These are phyloP conservation scores for Andrographis paniculata DNA, from an alignment of 305 asterid genomes.

Conservation along the genomic window DNA sequence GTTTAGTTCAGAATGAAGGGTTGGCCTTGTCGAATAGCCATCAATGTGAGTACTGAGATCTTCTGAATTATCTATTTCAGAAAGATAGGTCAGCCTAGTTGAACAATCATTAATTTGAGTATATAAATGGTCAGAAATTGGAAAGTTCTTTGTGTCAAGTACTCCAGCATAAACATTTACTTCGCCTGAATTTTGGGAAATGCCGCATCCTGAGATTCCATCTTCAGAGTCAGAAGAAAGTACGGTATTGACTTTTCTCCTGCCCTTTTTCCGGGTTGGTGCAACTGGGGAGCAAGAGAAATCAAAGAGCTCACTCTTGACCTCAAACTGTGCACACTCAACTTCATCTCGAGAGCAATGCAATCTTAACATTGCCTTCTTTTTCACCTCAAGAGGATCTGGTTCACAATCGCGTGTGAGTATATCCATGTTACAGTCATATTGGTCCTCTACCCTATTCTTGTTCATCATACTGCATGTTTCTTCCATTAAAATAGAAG, in stretches of 20 bases:
- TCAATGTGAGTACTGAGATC: slow-evolving; percentile 13
- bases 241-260: slow-evolving; percentile 51
- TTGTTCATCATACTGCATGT: slow-evolving; percentile 27
- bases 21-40: slow-evolving; percentile 26
- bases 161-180: slow-evolving; percentile 26
- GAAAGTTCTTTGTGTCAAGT: slow-evolving; percentile 23
- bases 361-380: slow-evolving; percentile 59
- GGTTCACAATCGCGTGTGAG: slow-evolving; percentile 22
- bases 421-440: slow-evolving; percentile 18
- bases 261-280: slow-evolving; percentile 29
- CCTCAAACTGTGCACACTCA: slow-evolving; percentile 38
- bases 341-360: slow-evolving; percentile 39
- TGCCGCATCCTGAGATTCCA: slow-evolving; percentile 32
- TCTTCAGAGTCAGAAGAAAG: slow-evolving; percentile 85
- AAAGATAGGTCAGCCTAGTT: slow-evolving; percentile 23
- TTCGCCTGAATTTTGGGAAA: slow-evolving; percentile 30
- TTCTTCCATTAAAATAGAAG: slow-evolving; percentile 45
- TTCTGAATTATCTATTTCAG: slow-evolving; percentile 38
- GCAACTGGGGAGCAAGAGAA: slow-evolving; percentile 57
- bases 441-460: slow-evolving; percentile 27
- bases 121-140: slow-evolving; percentile 27
- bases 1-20: slow-evolving; percentile 26
- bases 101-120: slow-evolving; percentile 28
- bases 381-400: slow-evolving; percentile 44
- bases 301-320: slow-evolving; percentile 36